Base-by-base conservation (phyloP, 2,329 filamentous ascomycete genomes). In the Colletotrichum liriopes region DNA sequence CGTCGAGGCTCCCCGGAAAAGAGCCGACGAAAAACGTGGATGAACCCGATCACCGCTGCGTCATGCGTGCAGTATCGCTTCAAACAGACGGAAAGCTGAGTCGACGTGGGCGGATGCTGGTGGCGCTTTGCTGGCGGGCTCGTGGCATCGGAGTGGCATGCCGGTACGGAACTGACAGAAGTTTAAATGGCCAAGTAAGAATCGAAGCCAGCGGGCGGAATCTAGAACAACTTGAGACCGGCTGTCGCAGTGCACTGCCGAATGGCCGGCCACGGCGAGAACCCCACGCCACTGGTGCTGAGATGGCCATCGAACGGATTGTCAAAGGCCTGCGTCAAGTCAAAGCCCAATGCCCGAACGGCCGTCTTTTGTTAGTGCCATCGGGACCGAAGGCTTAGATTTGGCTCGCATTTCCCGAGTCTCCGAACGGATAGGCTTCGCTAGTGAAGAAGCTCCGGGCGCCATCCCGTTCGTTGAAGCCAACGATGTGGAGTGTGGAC, bases 161-260 rank as follows among this genome's bases (percentile, higher is more conserved):
- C 23, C 52, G 35, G 43, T 39, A 49, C n/a, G 52, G 52, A 39
- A 35, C 45, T 72, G 69, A 72, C 65, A 64, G 69, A 69, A 72
- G 69, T 52, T 51, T 54, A 69, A 59, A 56, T 12, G 37, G 16
- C 49, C 20, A 32, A 32, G 29, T 32, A 7, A 49, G 39, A 23
- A 61, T 51, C 51, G 55, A 68, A 63, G 68, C 49, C 26, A 54
- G 20, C 39, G 45, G 29, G 32, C 58, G 35, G 64, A 59, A 35
- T 64, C 69, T 72, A 64, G 65, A 72, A 72, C 20, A 35, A 64
- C 18, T 59, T 29, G 52, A 64, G 45, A 64, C 59, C 35, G 29
- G 23, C 32, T 35, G 51, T n/a, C n/a, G 45, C 12, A 39, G 56
- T 56, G 59, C 18, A 32, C 23, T 37, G 26, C 20, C 35, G n/a